Evolutionary conservation across 2,329 filamentous ascomycete species (phyloP).

Genomic region (Hypoxylon sp.): DNA sequence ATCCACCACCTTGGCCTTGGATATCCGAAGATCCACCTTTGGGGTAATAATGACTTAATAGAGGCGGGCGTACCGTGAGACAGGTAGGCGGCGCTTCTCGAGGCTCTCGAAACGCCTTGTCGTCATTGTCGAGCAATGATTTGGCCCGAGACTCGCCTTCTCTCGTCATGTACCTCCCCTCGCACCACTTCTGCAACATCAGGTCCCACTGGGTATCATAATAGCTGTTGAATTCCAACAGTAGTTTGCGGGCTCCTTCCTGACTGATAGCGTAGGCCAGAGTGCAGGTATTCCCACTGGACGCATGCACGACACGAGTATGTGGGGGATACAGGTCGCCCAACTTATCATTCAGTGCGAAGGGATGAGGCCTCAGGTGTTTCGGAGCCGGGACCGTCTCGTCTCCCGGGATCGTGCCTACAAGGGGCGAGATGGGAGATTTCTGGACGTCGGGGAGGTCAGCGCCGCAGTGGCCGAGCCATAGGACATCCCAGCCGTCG

Average conservation of each 20-base stretch:
- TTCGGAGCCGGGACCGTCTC: constrained; percentile 43
- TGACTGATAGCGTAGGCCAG: constrained; percentile 55
- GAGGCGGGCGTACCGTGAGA: constrained; percentile 47
- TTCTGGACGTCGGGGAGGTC: constrained; percentile 32
- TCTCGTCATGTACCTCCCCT: constrained; percentile 27
- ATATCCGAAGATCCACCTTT: constrained; percentile 43
- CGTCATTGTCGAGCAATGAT: not conserved
- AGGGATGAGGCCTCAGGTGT: constrained; percentile 47
- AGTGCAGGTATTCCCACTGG: constrained; percentile 51
- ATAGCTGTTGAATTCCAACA: constrained; percentile 49
- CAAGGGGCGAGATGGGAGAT: constrained; percentile 20
- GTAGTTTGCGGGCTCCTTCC: constrained; percentile 53
- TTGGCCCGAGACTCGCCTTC: not conserved
- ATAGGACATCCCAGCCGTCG: constrained; percentile 45
- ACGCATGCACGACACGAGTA: constrained; percentile 53
- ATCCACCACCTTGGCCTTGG: constrained; percentile 44
- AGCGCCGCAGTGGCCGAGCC: constrained; percentile 47
- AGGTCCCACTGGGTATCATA: constrained; percentile 47
- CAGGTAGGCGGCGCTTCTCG: constrained; percentile 29
- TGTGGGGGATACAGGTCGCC: constrained; percentile 48
- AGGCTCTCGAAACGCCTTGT: not conserved
- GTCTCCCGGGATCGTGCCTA: constrained; percentile 36
- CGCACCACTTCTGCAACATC: constrained; percentile 46
- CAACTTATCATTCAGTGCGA: constrained; percentile 40
- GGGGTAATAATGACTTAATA: constrained; percentile 45